These are phyloP conservation scores for Rhodotorula toruloides DNA, from an alignment of 768 basidiomycete species.

Conservation along the genomic window DNA sequence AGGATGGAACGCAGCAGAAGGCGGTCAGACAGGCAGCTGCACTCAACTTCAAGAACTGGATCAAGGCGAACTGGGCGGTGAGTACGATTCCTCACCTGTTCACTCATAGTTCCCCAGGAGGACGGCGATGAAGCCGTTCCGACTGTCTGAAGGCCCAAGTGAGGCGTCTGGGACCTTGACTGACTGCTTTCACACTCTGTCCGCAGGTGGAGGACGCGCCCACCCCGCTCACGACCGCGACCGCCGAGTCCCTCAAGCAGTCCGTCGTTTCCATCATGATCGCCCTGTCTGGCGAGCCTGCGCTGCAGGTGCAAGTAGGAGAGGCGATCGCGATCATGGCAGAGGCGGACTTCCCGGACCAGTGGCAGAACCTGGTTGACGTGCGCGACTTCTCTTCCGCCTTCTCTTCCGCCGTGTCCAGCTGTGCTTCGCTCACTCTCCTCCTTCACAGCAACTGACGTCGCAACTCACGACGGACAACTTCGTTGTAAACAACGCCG, in stretches of 20 bases:
- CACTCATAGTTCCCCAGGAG: no score
- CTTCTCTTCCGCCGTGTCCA: not conserved
- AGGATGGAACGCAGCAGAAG: conserved; percentile 61
- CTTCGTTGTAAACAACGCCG: conserved; percentile 79
- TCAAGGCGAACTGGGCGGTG: conserved; percentile 83
- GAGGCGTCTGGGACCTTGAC: not conserved
- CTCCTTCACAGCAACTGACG: conserved; percentile 71
- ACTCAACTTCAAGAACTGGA: conserved; percentile 86
- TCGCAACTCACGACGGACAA: conserved; percentile 70
- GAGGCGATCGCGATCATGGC: conserved; percentile 91
- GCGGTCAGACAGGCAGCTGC: conserved; percentile 74
- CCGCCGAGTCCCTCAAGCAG: conserved; percentile 56
- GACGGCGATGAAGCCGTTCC: no score
- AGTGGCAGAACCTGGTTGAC: conserved; percentile 84
- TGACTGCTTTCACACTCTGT: not conserved
- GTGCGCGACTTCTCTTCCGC: conserved; percentile 53
- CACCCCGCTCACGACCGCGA: conserved; percentile 15
- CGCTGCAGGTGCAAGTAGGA: conserved; percentile 67
- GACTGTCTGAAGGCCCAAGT: not conserved
- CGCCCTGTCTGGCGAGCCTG: conserved; percentile 58
- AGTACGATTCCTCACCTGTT: not conserved
- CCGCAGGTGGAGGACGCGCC: conserved; percentile 39
- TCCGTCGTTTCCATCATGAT: conserved; percentile 91
- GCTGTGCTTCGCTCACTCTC: not conserved
- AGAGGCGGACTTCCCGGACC: conserved; percentile 78